Evolutionary conservation across 2,329 filamentous ascomycete genomes (phyloP), one percentile per base, ranked within the genome.

Genomic region (Lasiodiplodia sp.): DNA sequence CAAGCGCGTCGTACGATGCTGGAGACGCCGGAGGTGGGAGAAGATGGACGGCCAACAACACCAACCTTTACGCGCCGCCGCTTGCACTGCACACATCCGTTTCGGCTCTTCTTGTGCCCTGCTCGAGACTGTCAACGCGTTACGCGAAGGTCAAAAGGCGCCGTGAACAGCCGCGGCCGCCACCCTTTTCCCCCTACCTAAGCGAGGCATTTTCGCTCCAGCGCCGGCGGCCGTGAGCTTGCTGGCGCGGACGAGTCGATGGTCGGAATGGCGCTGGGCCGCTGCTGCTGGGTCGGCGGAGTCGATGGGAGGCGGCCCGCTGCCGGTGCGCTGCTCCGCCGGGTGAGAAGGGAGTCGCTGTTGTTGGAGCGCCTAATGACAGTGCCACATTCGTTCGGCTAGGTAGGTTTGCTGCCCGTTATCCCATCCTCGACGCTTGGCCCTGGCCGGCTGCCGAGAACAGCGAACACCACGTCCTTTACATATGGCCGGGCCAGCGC

Each of bases 61-160:
- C 62, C 51, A 49, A 69, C 66, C 68, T 70, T 70, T 62, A 69
- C 65, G 25, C 68, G 55, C 28, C 68, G 55, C 68, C 44, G 53
- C 68, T 69, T 69, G 57, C 68, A 69, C 53, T 69, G 68, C 34
- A 68, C 57, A 51, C 68, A 69, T 23, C 68, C 68, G 58, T 69
- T 69, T 56, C 68, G 68, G 38, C 57, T 65, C 68, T 69, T 69
- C 64, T 67, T 69, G 65, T 69, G 68, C 38, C 62, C 68, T 69
- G 67, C 65, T 58, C 60, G 28, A 49, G 47, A 56, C 31, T 37
- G 49, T 66, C 63, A 66, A 66, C 62, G 51, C 51, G 62, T 55
- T 49, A 65, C 47, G 62, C 49, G 31, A 44, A 51, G 49, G 52
- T 62, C 66, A 52, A 51, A 67, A 49, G 53, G 37, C 51, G 53